Conservation (phyloP, 257 asterid species). For the Jaltomata sinuosa region DNA sequence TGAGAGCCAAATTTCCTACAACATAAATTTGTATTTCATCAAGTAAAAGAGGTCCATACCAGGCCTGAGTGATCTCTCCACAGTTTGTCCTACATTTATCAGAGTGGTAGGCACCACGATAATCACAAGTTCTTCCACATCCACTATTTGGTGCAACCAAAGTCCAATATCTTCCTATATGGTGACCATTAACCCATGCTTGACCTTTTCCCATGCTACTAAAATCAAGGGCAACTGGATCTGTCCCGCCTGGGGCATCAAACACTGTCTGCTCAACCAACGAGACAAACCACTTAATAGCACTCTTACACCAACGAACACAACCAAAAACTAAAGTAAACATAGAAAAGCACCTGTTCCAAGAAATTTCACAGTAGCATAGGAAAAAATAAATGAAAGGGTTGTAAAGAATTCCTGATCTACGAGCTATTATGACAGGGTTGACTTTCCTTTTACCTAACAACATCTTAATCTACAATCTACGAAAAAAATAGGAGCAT, state of each 20-base stretch:
- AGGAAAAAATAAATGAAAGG: background rate
- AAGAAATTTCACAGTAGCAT: background rate
- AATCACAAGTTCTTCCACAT: slow-evolving; percentile 54
- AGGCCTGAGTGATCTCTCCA: slow-evolving; percentile 80
- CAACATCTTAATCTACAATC: background rate
- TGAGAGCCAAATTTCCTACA: background rate
- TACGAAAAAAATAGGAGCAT: background rate
- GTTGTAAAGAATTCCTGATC: background rate
- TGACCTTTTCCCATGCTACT: slow-evolving; percentile 91
- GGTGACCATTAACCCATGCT: slow-evolving; percentile 87
- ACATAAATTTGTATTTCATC: background rate
- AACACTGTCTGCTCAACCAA: slow-evolving; percentile 45
- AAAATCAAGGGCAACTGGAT: slow-evolving; percentile 67
- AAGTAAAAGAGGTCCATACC: slow-evolving; percentile 29
- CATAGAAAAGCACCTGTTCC: background rate
- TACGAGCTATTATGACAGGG: background rate
- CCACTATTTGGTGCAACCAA: slow-evolving; percentile 66
- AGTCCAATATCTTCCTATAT: slow-evolving; percentile 88
- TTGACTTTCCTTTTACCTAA: background rate
- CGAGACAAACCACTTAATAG: background rate
- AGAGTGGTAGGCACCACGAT: slow-evolving; percentile 70
- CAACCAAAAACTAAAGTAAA: background rate
- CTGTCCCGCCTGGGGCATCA: slow-evolving; percentile 57
- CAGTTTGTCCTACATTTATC: slow-evolving; percentile 70
- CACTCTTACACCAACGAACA: background rate